Evolutionary conservation across 768 basidiomycete genomes (phyloP).

Genomic region (Panaeolus papilionaceus): DNA sequence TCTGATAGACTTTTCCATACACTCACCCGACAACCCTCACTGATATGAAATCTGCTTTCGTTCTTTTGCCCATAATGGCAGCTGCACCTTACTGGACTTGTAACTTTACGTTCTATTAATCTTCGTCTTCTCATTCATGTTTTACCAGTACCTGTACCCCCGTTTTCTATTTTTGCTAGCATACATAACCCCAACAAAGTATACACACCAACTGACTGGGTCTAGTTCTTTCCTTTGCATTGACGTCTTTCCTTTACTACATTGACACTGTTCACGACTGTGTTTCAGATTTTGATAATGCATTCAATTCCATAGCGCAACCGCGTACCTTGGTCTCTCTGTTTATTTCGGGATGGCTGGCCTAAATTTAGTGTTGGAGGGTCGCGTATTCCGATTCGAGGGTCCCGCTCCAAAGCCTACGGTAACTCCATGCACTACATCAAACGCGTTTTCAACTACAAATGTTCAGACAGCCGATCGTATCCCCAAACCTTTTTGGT

Average conservation of each 20-base stretch:
- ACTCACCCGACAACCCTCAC: not conserved
- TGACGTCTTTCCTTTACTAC: conserved; percentile 15
- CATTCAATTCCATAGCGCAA: not conserved
- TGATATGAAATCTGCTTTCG: conserved; percentile 2
- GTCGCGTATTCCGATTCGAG: conserved; percentile 5
- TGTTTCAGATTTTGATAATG: not conserved
- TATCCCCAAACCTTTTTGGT: not conserved
- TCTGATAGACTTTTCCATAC: conserved; percentile 1
- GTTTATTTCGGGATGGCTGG: conserved; percentile 11
- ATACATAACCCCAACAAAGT: conserved; percentile 17
- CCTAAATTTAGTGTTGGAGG: not conserved
- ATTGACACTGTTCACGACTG: conserved; percentile 13
- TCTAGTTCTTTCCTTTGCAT: conserved; percentile 16
- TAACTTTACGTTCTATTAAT: conserved; percentile 11
- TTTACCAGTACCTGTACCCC: conserved; percentile 1
- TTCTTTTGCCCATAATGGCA: not conserved
- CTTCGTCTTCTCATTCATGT: not conserved
- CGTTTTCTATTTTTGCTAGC: conserved; percentile 12
- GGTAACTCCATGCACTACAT: not conserved
- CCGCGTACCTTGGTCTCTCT: not conserved
- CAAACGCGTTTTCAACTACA: not conserved
- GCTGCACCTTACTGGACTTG: not conserved
- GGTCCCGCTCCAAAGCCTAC: conserved; percentile 8
- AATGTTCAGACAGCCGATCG: conserved; percentile 1
- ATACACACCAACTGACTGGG: conserved; percentile 24